These are phyloP conservation scores for Rhamnella rubrinervis DNA, from an alignment of 331 rosid species.

Conservation along the genomic window DNA sequence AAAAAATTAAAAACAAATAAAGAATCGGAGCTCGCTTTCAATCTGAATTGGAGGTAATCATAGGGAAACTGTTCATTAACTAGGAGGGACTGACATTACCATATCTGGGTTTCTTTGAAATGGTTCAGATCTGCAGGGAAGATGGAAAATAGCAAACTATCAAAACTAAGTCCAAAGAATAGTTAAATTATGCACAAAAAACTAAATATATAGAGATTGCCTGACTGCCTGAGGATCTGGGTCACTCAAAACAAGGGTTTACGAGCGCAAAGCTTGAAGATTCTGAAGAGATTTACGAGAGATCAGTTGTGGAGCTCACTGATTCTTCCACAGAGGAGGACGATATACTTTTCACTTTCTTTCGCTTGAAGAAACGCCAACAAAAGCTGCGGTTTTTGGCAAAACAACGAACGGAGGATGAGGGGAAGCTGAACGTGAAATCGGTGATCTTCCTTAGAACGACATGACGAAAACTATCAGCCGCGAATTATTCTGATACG, in stretches of 20 bases:
- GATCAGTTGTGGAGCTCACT: background rate
- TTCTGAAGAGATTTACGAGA: background rate
- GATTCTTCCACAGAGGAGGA: background rate
- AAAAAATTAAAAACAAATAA: background rate
- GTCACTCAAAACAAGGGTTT: background rate
- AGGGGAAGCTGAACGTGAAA: no score
- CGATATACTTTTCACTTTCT: no score
- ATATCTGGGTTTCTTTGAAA: slow-evolving; percentile 18
- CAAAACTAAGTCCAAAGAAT: background rate
- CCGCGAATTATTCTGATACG: no score
- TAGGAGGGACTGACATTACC: slow-evolving; percentile 26
- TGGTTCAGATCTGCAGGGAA: slow-evolving; percentile 16
- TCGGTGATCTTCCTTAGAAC: no score
- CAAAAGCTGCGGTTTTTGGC: no score
- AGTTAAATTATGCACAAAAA: background rate
- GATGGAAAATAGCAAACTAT: background rate
- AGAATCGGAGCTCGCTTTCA: background rate
- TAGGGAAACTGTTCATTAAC: background rate
- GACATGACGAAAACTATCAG: no score
- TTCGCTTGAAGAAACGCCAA: no score
- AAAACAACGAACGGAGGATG: no score
- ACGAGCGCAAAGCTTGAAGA: background rate
- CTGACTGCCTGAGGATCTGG: background rate
- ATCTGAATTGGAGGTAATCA: background rate
- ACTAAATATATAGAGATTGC: background rate